phyloP scores from a whole-genome alignment of 176 grass and related monocot genomes.

The Carex littledalei region DNA sequence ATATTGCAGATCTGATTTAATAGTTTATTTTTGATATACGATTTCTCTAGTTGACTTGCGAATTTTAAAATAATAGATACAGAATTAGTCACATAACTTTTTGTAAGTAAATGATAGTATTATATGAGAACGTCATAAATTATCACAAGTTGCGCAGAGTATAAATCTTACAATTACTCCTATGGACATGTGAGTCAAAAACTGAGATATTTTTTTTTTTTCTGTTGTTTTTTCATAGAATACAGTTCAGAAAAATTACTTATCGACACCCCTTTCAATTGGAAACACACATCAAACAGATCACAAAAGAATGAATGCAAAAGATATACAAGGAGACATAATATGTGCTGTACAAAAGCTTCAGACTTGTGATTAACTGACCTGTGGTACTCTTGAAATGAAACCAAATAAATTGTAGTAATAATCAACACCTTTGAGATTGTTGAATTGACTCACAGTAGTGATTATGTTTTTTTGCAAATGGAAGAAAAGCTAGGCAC shows the following conservation, averaged over 20 bases:
- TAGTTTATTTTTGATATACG: background rate
- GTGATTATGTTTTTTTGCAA: background rate
- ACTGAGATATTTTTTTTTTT: background rate
- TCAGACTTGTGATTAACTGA: background rate
- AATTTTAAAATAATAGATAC: background rate
- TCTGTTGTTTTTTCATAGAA: background rate
- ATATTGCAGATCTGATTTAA: background rate
- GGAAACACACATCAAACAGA: background rate
- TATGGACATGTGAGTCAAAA: background rate
- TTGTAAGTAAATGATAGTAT: background rate
- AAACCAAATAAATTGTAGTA: background rate
- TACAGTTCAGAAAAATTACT: background rate
- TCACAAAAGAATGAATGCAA: background rate
- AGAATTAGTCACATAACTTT: background rate
- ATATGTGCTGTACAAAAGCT: background rate
- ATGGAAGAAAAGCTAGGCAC: background rate
- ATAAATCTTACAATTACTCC: background rate
- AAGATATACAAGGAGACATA: background rate
- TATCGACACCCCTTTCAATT: too few relatives aligned
- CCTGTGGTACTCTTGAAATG: background rate
- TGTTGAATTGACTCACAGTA: background rate
- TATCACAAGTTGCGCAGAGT: background rate
- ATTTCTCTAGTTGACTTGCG: background rate
- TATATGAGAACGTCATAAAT: background rate
- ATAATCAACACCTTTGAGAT: background rate